phyloP scores from a whole-genome alignment of 2,329 filamentous ascomycete genomes.

The Teratosphaeria gauchensis region DNA sequence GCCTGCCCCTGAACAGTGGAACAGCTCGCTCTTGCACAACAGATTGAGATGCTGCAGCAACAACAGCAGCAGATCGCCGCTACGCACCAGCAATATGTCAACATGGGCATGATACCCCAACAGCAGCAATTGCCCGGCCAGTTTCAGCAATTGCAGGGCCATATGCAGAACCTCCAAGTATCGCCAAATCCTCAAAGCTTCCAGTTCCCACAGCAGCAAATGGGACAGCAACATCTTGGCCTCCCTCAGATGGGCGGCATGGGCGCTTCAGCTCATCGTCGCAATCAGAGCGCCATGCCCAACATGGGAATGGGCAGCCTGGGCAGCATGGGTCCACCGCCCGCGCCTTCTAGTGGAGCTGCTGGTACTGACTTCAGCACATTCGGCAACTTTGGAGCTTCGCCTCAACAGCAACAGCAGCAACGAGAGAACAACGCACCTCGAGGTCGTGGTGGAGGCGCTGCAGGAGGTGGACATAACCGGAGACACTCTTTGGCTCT shows the following conservation, averaged over 20 bases:
- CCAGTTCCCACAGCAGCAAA: conserved; percentile 73
- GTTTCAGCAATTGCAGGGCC: conserved; percentile 70
- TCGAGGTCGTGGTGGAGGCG: conserved; percentile 57
- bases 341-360: conserved; percentile 75
- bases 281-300: conserved; percentile 93
- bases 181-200: conserved; percentile 59
- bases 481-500: conserved; percentile 89
- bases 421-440: conserved; percentile 56
- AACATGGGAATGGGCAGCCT: conserved; percentile 65
- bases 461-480: conserved; percentile 68
- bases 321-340: conserved; percentile 63
- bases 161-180: conserved; percentile 67
- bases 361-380: conserved; percentile 67
- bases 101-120: conserved; percentile 87
- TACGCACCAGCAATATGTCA: conserved; percentile 94
- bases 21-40: conserved; percentile 93
- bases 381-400: conserved; percentile 45
- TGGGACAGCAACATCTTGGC: conserved; percentile 49
- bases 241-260: conserved; percentile 62
- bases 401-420: conserved; percentile 50
- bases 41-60: conserved; percentile 93
- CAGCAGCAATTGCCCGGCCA: conserved; percentile 68
- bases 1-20: conserved; percentile 56
- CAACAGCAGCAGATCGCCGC: conserved; percentile 97
- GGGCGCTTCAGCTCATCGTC: conserved; percentile 77